Percentiles rank a stretch among this genome's conserved stretches.
Evolutionary conservation across 306 rosid species (phyloP).

Genomic region (Castanopsis chinensis): DNA sequence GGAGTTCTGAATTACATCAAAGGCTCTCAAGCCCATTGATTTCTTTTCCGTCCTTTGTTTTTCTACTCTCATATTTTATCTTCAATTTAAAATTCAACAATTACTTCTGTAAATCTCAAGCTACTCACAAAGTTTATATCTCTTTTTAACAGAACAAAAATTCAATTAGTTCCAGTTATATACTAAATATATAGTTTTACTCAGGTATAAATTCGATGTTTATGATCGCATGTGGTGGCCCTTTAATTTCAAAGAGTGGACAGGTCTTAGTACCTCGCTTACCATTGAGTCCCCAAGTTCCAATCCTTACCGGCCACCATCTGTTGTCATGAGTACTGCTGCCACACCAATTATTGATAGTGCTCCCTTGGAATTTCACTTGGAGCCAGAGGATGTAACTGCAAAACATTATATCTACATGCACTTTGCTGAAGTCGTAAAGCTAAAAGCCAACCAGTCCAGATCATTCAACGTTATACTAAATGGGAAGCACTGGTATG

Average conservation of each 20-base stretch:
- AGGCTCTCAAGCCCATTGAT: too few relatives aligned
- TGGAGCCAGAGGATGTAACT: neutral
- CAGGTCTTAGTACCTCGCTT: conserved; percentile 11
- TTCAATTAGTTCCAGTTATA: neutral
- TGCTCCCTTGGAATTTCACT: conserved; percentile 2
- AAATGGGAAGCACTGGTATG: conserved; percentile 7
- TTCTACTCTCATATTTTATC: too few relatives aligned
- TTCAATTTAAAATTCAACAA: too few relatives aligned
- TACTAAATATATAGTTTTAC: neutral
- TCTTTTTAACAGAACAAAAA: neutral
- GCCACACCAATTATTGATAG: conserved; percentile 8
- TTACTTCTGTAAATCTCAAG: too few relatives aligned
- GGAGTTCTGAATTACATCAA: too few relatives aligned
- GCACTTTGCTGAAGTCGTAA: neutral
- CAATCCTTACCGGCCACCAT: conserved; percentile 15
- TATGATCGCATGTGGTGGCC: conserved; percentile 32
- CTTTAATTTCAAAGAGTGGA: neutral
- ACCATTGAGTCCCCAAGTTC: neutral
- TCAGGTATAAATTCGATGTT: conserved; percentile 38
- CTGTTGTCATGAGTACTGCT: conserved; percentile 36
- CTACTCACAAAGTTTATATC: too few relatives aligned
- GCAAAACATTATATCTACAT: conserved; percentile 4
- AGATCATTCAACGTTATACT: conserved; percentile 22
- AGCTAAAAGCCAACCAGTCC: neutral
- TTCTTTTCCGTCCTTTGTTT: too few relatives aligned